Evolutionary conservation across 2,329 filamentous ascomycete species (phyloP).

Genomic region (Penicillium sp.): DNA sequence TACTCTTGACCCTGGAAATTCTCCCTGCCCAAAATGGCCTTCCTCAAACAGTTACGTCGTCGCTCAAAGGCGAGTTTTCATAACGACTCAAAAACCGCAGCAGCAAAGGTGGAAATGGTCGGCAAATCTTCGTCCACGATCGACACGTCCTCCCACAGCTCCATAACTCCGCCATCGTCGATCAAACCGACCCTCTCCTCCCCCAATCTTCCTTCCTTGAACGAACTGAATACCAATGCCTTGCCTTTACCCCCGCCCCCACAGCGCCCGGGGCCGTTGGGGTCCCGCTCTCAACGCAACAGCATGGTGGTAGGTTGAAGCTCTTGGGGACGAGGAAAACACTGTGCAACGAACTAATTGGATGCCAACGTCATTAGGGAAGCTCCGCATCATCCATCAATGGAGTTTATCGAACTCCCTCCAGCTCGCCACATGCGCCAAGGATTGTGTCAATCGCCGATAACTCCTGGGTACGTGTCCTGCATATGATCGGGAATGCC

Average conservation of each 20-base stretch:
- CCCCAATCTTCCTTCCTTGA: constrained; percentile 56
- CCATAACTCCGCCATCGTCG: constrained; percentile 73
- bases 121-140: constrained; percentile 64
- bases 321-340: not conserved
- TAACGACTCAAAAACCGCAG: constrained; percentile 41
- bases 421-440: constrained; percentile 77
- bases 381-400: constrained; percentile 35
- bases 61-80: constrained; percentile 74
- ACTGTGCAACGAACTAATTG: not conserved
- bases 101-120: constrained; percentile 58
- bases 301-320: constrained; percentile 41
- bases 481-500: not conserved
- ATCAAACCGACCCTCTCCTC: constrained; percentile 66
- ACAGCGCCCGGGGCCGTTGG: constrained; percentile 47
- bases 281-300: constrained; percentile 42
- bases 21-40: constrained; percentile 48
- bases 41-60: constrained; percentile 75
- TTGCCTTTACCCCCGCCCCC: constrained; percentile 44
- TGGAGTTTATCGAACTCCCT: constrained; percentile 50
- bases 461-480: constrained; percentile 73
- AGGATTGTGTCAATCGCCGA: constrained; percentile 76
- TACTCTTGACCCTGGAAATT: constrained; percentile 1
- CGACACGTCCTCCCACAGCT: constrained; percentile 60
- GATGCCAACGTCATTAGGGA: constrained; percentile 29
- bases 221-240: constrained; percentile 50